These are phyloP conservation scores for Irpex rosettiformis DNA, from an alignment of 1,284 basidiomycete species.

Conservation along the genomic window DNA sequence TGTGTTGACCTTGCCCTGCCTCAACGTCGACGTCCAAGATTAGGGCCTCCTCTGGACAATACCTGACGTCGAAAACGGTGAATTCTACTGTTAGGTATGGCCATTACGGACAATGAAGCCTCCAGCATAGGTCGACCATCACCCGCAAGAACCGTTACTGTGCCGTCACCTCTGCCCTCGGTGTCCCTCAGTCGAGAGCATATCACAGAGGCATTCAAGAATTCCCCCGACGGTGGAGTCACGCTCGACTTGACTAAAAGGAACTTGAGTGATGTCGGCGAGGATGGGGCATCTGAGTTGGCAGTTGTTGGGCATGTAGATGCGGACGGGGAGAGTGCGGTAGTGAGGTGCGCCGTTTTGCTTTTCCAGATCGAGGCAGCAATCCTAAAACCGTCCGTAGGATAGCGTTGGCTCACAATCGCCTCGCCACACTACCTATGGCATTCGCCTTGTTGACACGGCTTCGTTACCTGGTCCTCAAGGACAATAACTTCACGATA, in stretches of 20 bases:
- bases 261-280: slow-evolving; percentile 71
- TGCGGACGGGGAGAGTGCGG: slow-evolving; percentile 47
- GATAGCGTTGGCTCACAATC: slow-evolving; percentile 86
- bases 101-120: background rate
- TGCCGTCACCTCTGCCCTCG: slow-evolving; percentile 28
- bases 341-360: slow-evolving; percentile 60
- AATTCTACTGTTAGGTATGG: background rate
- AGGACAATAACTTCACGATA: slow-evolving; percentile 79
- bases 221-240: slow-evolving; percentile 72
- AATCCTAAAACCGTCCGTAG: slow-evolving; percentile 1
- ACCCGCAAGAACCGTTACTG: background rate
- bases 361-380: background rate
- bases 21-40: background rate
- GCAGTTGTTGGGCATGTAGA: slow-evolving; percentile 54
- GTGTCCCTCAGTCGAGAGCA: slow-evolving; percentile 50
- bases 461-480: slow-evolving; percentile 91
- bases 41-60: background rate
- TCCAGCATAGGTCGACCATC: background rate
- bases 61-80: background rate
- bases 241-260: slow-evolving; percentile 83
- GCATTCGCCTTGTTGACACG: slow-evolving; percentile 76
- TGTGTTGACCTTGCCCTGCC: slow-evolving; percentile 1
- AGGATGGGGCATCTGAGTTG: slow-evolving; percentile 72
- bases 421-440: slow-evolving; percentile 75
- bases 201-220: slow-evolving; percentile 62